Evolutionary conservation across 331 rosid species (phyloP).

Genomic region (Rosa hybrid): DNA sequence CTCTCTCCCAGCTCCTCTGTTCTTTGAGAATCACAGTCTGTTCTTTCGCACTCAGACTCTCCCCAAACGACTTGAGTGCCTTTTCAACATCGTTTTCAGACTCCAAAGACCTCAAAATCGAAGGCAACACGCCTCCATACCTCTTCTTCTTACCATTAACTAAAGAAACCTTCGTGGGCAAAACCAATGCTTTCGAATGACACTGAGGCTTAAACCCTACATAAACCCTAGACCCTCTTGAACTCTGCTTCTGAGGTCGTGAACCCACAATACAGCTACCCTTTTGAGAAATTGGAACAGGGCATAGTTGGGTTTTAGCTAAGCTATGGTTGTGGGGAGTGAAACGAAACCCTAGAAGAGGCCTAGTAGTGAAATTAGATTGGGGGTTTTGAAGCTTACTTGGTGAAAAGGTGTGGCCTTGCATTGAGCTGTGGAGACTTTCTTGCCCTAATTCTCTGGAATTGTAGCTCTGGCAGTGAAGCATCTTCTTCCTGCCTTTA

Average conservation of each 20-base stretch:
- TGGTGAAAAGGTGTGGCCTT: constrained; percentile 20
- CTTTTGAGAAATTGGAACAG: constrained; percentile 9
- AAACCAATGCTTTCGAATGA: constrained; percentile 36
- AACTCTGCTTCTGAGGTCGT: constrained; percentile 20
- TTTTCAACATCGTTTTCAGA: constrained; percentile 38
- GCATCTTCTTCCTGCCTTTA: constrained; percentile 22
- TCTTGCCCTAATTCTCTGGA: constrained; percentile 47
- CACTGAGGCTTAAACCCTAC: constrained; percentile 45
- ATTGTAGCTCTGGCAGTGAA: constrained; percentile 23
- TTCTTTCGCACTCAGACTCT: constrained; percentile 50
- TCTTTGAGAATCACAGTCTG: constrained; percentile 72
- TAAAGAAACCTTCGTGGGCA: constrained; percentile 33
- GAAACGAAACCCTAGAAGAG: constrained; percentile 28
- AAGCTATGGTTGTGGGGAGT: constrained; percentile 10
- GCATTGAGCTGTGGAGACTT: constrained; percentile 34
- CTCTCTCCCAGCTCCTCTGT: constrained; percentile 65
- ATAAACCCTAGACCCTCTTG: constrained; percentile 29
- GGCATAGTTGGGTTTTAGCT: constrained; percentile 12
- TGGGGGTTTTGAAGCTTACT: constrained; percentile 30
- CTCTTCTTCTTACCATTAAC: constrained; percentile 35
- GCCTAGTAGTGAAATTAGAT: constrained; percentile 27
- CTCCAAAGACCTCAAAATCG: constrained; percentile 51
- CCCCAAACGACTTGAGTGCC: constrained; percentile 47
- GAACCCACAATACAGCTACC: constrained; percentile 4
- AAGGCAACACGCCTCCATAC: constrained; percentile 40